These are phyloP conservation scores for Phytophthora megakarya DNA, from an alignment of 352 stramenopile species.

Conservation along the genomic window DNA sequence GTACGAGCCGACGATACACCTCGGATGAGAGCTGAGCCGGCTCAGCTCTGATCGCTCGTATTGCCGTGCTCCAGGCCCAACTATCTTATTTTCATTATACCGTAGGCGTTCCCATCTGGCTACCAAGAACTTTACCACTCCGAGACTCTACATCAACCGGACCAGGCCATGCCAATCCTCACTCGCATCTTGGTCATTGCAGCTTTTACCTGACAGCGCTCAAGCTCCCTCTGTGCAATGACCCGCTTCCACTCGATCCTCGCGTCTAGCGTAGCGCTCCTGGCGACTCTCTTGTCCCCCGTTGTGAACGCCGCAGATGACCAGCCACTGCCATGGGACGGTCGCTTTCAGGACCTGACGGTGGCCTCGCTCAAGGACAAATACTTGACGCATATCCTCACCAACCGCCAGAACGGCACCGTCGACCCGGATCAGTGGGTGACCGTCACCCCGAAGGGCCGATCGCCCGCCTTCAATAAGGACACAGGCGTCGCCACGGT, in stretches of 20 bases:
- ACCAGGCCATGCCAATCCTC: conserved; percentile 6
- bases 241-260: conserved; percentile 32
- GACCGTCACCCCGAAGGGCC: conserved; percentile 45
- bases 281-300: conserved; percentile 27
- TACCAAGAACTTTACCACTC: conserved; percentile 3
- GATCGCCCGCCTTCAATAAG: conserved; percentile 58
- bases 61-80: too few relatives aligned
- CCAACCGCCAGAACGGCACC: conserved; percentile 51
- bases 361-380: conserved; percentile 57
- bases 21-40: too few relatives aligned
- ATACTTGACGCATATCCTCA: conserved; percentile 74
- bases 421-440: conserved; percentile 54
- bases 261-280: conserved; percentile 18
- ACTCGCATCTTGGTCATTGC: conserved; percentile 25
- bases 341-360: conserved; percentile 54
- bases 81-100: conserved; percentile 24
- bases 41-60: too few relatives aligned
- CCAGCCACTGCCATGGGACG: conserved; percentile 60
- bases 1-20: too few relatives aligned
- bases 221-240: conserved; percentile 15
- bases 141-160: conserved; percentile 23
- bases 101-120: not conserved
- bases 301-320: conserved; percentile 31
- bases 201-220: conserved; percentile 18
- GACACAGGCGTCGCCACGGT: conserved; percentile 69